Percentiles rank a stretch among this genome's conserved stretches.
Evolutionary conservation across 805 yeast genomes (phyloP).

Genomic region (Saccharomycopsis capsularis): DNA sequence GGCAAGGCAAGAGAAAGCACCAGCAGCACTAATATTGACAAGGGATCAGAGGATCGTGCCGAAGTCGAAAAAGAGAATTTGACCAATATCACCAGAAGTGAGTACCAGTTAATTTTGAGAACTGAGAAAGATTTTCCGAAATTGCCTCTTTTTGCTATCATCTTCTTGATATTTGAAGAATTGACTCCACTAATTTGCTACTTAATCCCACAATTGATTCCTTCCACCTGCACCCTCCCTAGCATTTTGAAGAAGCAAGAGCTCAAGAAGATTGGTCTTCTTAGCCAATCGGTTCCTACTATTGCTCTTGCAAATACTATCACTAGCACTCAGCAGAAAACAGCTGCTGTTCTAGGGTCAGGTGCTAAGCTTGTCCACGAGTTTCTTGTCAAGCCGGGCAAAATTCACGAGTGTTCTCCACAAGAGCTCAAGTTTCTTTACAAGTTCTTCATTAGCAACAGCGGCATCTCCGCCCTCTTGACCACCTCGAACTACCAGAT

Average conservation of each 20-base stretch:
- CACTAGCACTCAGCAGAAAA: not conserved
- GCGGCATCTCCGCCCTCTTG: not conserved
- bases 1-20: not conserved
- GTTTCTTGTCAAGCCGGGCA: slow-evolving; percentile 24
- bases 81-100: slow-evolving; percentile 38
- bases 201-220: slow-evolving; percentile 47
- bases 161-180: slow-evolving; percentile 46
- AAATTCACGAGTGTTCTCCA: not conserved
- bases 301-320: not conserved
- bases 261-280: slow-evolving; percentile 2
- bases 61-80: slow-evolving; percentile 23
- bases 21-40: not conserved
- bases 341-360: too few species aligned
- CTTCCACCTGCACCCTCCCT: slow-evolving; percentile 53
- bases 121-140: slow-evolving; percentile 36
- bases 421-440: slow-evolving; percentile 1
- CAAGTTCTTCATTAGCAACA: slow-evolving; percentile 14
- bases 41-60: not conserved
- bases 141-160: slow-evolving; percentile 45
- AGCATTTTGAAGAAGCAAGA: slow-evolving; percentile 27
- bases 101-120: slow-evolving; percentile 39
- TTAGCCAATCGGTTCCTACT: not conserved
- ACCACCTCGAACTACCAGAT: not conserved
- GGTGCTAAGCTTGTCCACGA: slow-evolving; percentile 20
- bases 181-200: slow-evolving; percentile 47